Conservation (phyloP, 345 rosid genomes). For the Salix koriyanagi region DNA sequence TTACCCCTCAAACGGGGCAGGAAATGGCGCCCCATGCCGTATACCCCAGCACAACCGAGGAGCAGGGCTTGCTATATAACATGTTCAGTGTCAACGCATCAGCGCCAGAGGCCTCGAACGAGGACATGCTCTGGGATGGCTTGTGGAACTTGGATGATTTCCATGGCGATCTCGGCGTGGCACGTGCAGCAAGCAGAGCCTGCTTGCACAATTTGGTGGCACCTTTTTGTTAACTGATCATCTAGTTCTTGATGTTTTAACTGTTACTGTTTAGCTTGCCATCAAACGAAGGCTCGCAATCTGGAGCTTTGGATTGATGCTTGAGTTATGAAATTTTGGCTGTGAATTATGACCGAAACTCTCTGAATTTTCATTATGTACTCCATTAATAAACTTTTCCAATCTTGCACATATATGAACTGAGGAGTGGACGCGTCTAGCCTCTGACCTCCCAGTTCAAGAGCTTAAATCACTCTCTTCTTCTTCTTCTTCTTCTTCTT, state of each 20-base stretch:
- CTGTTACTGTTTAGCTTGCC: neutral
- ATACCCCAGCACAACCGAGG: slow-evolving; percentile 25
- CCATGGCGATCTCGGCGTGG: slow-evolving; percentile 38
- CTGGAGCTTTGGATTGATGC: slow-evolving; percentile 21
- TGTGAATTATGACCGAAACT: neutral
- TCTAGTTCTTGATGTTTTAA: neutral
- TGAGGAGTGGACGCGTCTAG: neutral
- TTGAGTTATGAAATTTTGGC: slow-evolving; percentile 13
- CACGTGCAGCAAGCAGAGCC: slow-evolving; percentile 39
- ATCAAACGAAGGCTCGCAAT: slow-evolving; percentile 24
- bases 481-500: neutral
- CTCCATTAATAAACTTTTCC: slow-evolving; percentile 8
- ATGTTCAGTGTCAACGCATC: slow-evolving; percentile 26
- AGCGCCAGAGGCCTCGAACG: slow-evolving; percentile 29
- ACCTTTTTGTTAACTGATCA: slow-evolving; percentile 42
- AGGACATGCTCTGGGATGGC: slow-evolving; percentile 60
- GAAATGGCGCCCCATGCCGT: slow-evolving; percentile 18
- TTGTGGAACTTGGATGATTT: slow-evolving; percentile 72
- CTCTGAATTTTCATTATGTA: slow-evolving; percentile 4
- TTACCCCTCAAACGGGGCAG: slow-evolving; percentile 42
- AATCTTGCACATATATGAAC: slow-evolving; percentile 5
- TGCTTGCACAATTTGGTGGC: slow-evolving; percentile 36
- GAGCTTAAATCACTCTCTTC: neutral
- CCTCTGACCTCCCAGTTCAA: too few species aligned
- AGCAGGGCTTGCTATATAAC: slow-evolving; percentile 21